A percentile compares a stretch with the other conserved stretches of the same genome.
Evolutionary conservation across 2,329 filamentous ascomycete genomes (phyloP).

Genomic region (Hypocrella siamensis): DNA sequence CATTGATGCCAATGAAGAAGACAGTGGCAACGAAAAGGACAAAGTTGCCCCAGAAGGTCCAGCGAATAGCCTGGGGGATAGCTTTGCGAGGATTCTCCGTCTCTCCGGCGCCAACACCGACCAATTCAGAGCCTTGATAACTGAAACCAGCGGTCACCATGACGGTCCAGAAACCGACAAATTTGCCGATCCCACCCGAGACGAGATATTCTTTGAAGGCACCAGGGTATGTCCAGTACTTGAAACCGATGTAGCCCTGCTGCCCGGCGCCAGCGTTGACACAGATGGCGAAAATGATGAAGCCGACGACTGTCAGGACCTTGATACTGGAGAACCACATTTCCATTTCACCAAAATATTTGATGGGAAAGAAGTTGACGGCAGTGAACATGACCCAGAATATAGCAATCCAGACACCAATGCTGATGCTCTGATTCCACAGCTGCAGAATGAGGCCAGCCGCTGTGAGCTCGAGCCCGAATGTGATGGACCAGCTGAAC

Average conservation of each 20-base stretch:
- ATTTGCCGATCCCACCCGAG: slow-evolving; percentile 37
- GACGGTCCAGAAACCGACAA: slow-evolving; percentile 54
- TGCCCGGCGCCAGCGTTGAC: slow-evolving; percentile 56
- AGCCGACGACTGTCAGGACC: slow-evolving; percentile 57
- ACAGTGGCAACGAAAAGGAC: slow-evolving; percentile 48
- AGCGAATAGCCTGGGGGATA: slow-evolving; percentile 57
- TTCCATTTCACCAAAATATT: slow-evolving; percentile 61
- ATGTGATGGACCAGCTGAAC: slow-evolving; percentile 63
- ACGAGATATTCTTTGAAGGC: slow-evolving; percentile 49
- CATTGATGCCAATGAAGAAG: slow-evolving; percentile 57
- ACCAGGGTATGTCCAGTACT: slow-evolving; percentile 53
- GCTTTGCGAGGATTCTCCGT: slow-evolving; percentile 56
- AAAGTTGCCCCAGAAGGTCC: slow-evolving; percentile 63
- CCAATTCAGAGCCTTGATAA: slow-evolving; percentile 60
- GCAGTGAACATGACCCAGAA: slow-evolving; percentile 58
- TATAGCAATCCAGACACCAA: slow-evolving; percentile 57
- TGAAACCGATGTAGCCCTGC: slow-evolving; percentile 59
- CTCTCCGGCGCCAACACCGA: slow-evolving; percentile 66
- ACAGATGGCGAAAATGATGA: slow-evolving; percentile 63
- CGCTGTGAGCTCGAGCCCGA: slow-evolving; percentile 56
- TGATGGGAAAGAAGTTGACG: slow-evolving; percentile 56
- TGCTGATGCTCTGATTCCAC: slow-evolving; percentile 46
- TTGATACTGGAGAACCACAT: slow-evolving; percentile 69
- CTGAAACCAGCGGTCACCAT: slow-evolving; percentile 54
- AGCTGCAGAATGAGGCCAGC: slow-evolving; percentile 63